Conservation (phyloP, 805 yeast species). For the Candida verbasci region DNA sequence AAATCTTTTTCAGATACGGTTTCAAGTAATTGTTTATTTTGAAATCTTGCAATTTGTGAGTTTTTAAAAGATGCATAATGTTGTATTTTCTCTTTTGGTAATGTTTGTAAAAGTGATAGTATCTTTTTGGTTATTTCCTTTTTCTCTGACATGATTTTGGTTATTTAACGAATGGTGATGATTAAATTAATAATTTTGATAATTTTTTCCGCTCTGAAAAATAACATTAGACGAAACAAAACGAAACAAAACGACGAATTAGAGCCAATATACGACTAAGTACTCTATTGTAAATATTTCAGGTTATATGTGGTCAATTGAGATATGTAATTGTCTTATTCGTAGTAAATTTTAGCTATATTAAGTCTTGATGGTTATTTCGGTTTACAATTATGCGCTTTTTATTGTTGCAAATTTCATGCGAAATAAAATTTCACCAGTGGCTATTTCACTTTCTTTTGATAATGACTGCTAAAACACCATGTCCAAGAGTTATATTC, state of each 20-base stretch:
- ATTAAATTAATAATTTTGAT: neutral
- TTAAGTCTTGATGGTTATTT: too few relatives aligned
- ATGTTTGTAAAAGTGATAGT: slow-evolving; percentile 51
- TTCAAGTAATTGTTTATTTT: slow-evolving; percentile 34
- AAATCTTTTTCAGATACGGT: slow-evolving; percentile 45
- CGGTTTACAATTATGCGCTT: too few relatives aligned
- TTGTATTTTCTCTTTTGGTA: slow-evolving; percentile 66
- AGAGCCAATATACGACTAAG: too few relatives aligned
- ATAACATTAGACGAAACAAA: too few relatives aligned
- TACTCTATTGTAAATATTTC: too few relatives aligned
- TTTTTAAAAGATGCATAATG: slow-evolving; percentile 70
- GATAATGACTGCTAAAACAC: slow-evolving; percentile 11
- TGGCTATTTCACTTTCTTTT: too few relatives aligned
- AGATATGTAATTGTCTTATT: too few relatives aligned
- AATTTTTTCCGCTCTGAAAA: neutral
- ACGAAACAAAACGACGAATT: too few relatives aligned
- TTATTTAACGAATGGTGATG: slow-evolving; percentile 1
- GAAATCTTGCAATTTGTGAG: slow-evolving; percentile 46
- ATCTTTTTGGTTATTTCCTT: slow-evolving; percentile 53
- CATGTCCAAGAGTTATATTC: slow-evolving; percentile 65
- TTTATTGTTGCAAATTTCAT: too few relatives aligned
- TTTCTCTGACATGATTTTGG: slow-evolving; percentile 27
- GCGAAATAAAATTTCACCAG: too few relatives aligned
- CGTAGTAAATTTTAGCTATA: too few relatives aligned
- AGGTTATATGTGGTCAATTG: too few relatives aligned